Percentiles rank a stretch among this genome's conserved stretches.
These are phyloP conservation scores for Pilaira anomala DNA, from an alignment of 192 early-diverging fungal species.

Conservation along the genomic window DNA sequence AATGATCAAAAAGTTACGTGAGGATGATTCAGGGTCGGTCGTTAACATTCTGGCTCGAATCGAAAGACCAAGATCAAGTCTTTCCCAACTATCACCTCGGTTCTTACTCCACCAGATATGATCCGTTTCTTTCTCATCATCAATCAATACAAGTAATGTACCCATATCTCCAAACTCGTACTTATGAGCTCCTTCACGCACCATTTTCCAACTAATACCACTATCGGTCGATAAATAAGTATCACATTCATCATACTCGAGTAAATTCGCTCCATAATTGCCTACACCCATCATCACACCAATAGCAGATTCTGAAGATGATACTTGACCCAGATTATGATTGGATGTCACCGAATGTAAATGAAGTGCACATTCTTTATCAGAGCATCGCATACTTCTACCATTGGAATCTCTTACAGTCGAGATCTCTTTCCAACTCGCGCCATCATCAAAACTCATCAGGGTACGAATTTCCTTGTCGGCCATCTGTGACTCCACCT, in stretches of 20 bases:
- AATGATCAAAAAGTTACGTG: conserved; percentile 65
- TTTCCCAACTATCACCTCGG: conserved; percentile 71
- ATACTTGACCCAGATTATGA: conserved; percentile 67
- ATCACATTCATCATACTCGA: conserved; percentile 72
- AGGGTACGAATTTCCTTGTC: conserved; percentile 63
- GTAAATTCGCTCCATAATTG: conserved; percentile 70
- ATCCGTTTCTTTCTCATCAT: conserved; percentile 52
- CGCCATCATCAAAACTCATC: conserved; percentile 87
- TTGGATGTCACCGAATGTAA: conserved; percentile 79
- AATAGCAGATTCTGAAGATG: conserved; percentile 67
- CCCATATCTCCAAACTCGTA: conserved; percentile 88
- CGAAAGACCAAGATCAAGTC: conserved; percentile 40
- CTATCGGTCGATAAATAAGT: conserved; percentile 86
- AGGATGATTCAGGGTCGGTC: conserved; percentile 78
- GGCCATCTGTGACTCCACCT: conserved; percentile 37
- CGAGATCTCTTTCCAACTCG: conserved; percentile 66
- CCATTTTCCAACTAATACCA: conserved; percentile 72
- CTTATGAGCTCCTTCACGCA: conserved; percentile 68
- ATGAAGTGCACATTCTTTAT: conserved; percentile 68
- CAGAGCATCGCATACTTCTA: conserved; percentile 14
- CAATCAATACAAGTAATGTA: conserved; percentile 67
- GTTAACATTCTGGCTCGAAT: conserved; percentile 66
- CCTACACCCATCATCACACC: conserved; percentile 93
- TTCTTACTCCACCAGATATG: conserved; percentile 74
- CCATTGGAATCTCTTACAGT: conserved; percentile 26